Conservation (phyloP, 371 early-diverging fungal species). For the Circinella umbellata region DNA sequence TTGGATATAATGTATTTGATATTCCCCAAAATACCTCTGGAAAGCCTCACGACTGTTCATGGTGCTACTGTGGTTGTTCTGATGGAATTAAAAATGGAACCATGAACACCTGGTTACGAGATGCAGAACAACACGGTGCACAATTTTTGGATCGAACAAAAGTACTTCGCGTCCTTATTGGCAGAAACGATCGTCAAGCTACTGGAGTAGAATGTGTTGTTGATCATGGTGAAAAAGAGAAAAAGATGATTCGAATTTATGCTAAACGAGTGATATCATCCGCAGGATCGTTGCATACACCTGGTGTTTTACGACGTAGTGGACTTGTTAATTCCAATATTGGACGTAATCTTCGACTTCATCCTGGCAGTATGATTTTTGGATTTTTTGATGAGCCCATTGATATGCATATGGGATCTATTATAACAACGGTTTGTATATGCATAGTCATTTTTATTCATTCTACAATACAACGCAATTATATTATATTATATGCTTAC, state of each 20-base stretch:
- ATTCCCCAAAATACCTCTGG: conserved; percentile 69
- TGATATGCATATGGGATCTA: conserved; percentile 57
- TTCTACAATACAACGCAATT: too few species aligned
- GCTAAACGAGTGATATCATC: conserved; percentile 64
- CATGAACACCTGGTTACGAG: conserved; percentile 67
- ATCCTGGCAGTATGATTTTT: conserved; percentile 57
- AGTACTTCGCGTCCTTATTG: conserved; percentile 55
- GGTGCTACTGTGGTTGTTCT: conserved; percentile 70
- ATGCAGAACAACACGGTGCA: conserved; percentile 64
- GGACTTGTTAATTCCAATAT: conserved; percentile 71
- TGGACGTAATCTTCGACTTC: conserved; percentile 61
- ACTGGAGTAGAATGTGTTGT: conserved; percentile 50
- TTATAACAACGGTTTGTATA: conserved; percentile 49
- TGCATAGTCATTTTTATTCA: too few species aligned
- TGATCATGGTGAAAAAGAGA: conserved; percentile 8
- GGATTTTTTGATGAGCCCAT: conserved; percentile 57
- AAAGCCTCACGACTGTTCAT: conserved; percentile 62
- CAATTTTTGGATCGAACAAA: conserved; percentile 60
- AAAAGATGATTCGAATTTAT: conserved; percentile 18
- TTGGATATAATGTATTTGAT: conserved; percentile 53
- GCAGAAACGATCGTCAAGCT: conserved; percentile 39
- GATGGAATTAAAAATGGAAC: conserved; percentile 73
- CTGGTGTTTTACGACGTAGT: conserved; percentile 62
- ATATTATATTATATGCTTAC: conserved; percentile 29
- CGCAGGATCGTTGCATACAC: conserved; percentile 69